Evolutionary conservation across 2,329 filamentous ascomycete genomes (phyloP).

Genomic region (Calonectria honghensis): DNA sequence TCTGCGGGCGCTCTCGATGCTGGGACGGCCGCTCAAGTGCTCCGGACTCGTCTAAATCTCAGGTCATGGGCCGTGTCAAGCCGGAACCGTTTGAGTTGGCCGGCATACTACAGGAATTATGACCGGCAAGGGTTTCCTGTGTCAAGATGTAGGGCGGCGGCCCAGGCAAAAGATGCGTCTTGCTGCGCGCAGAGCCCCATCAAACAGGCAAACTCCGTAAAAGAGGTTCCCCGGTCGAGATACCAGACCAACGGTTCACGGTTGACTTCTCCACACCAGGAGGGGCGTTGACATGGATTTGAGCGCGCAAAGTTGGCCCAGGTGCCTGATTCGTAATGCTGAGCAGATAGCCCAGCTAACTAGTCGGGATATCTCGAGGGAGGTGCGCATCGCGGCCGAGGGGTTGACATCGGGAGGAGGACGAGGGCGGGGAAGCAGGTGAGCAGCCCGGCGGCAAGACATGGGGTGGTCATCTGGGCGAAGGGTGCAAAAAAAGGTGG

Average conservation of each 20-base stretch:
- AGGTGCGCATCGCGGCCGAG: conserved; percentile 29
- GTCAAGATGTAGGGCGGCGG: background rate
- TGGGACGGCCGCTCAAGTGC: conserved; percentile 38
- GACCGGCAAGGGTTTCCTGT: conserved; percentile 22
- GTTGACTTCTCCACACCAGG: conserved; percentile 23
- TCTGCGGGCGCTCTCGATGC: conserved; percentile 40
- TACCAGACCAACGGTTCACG: conserved; percentile 38
- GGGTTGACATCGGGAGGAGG: conserved; percentile 22
- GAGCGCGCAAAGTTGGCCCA: too few species aligned
- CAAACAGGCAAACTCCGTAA: conserved; percentile 7
- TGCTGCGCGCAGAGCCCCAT: conserved; percentile 29
- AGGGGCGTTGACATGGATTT: conserved; percentile 1
- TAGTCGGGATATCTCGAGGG: conserved; percentile 19
- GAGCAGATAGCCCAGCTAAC: conserved; percentile 8
- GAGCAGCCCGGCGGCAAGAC: conserved; percentile 29
- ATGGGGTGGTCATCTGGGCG: conserved; percentile 38
- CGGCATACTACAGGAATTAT: conserved; percentile 23
- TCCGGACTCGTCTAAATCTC: conserved; percentile 5
- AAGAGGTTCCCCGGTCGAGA: conserved; percentile 4
- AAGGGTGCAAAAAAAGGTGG: conserved; percentile 20
- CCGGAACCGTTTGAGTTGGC: conserved; percentile 19
- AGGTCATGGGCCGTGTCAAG: conserved; percentile 9
- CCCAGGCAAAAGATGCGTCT: conserved; percentile 3
- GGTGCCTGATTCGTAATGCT: conserved; percentile 9
- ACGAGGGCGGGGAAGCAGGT: conserved; percentile 29